Percentiles rank a stretch among this genome's conserved stretches.
phyloP scores from a whole-genome alignment of 768 basidiomycete genomes.

The Clavaria fumosa region DNA sequence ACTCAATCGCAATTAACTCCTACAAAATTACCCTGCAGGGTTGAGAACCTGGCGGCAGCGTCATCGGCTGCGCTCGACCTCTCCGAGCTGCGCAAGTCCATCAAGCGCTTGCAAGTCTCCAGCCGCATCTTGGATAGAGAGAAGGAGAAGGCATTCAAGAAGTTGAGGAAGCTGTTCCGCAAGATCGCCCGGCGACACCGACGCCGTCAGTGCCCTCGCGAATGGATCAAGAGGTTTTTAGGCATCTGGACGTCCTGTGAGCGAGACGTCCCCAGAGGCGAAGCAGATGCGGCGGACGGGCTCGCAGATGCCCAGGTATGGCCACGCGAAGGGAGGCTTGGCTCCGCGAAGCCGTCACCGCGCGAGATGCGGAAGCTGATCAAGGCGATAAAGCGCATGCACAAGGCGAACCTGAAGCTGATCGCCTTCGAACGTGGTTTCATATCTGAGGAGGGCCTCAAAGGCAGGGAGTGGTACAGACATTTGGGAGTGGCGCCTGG shows the following conservation, averaged over 20 bases:
- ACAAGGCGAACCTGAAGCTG: conserved; percentile 49
- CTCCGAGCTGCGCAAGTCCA: conserved; percentile 28
- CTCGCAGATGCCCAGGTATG: not conserved
- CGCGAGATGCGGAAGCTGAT: conserved; percentile 27
- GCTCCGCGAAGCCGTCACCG: not conserved
- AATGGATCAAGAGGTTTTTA: conserved; percentile 25
- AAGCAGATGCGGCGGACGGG: not conserved
- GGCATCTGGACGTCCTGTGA: conserved; percentile 19
- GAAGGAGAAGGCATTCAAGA: conserved; percentile 37
- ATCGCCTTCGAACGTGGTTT: conserved; percentile 64
- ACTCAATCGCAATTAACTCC: conserved; percentile 1
- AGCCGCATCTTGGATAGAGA: conserved; percentile 44
- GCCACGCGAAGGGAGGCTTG: not conserved
- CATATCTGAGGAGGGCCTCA: conserved; percentile 61
- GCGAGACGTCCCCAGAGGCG: not conserved
- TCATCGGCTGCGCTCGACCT: conserved; percentile 21
- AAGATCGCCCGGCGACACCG: conserved; percentile 19
- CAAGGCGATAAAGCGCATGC: conserved; percentile 43
- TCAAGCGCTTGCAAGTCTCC: conserved; percentile 30
- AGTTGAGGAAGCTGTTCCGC: conserved; percentile 31
- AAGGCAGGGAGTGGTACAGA: conserved; percentile 73
- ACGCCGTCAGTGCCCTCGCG: conserved; percentile 15
- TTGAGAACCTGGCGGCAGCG: conserved; percentile 6
- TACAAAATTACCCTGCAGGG: conserved; percentile 3
- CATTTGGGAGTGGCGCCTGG: conserved; percentile 81